Conservation (phyloP, 805 yeast genomes). For the Starmerella ratchasimensis region DNA sequence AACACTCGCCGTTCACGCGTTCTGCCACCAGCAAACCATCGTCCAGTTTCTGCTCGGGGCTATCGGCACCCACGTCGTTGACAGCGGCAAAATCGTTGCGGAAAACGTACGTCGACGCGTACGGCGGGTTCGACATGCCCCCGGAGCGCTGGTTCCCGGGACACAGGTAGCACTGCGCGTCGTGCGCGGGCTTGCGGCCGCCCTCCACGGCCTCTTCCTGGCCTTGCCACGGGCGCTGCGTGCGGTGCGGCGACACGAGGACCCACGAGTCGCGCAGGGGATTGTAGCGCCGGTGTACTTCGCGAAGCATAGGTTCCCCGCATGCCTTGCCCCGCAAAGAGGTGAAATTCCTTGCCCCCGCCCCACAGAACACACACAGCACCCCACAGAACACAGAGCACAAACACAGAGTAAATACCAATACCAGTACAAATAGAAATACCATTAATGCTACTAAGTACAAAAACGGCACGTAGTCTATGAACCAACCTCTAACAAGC, state of each 20-base stretch:
- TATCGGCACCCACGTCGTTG: conserved; percentile 21
- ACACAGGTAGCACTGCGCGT: conserved; percentile 55
- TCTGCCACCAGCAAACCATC: conserved; percentile 36
- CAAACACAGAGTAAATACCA: too few species aligned
- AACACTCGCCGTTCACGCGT: conserved; percentile 54
- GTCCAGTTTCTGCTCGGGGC: conserved; percentile 13
- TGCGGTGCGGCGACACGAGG: conserved; percentile 61
- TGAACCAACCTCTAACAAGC: too few species aligned
- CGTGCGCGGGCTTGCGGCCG: conserved; percentile 39
- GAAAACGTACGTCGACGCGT: conserved; percentile 44
- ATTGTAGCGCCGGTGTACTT: conserved; percentile 48
- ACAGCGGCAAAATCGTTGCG: conserved; percentile 64
- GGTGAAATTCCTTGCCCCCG: not conserved
- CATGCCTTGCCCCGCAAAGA: not conserved
- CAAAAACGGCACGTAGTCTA: too few species aligned
- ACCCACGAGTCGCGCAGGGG: conserved; percentile 59
- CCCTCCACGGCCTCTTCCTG: conserved; percentile 41
- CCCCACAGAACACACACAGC: too few species aligned
- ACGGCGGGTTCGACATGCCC: conserved; percentile 45
- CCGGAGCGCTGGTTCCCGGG: conserved; percentile 57
- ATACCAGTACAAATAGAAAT: too few species aligned
- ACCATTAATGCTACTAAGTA: too few species aligned
- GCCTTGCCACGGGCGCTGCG: conserved; percentile 74
- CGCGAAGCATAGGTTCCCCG: conserved; percentile 8
- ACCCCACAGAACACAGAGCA: too few species aligned